Base-by-base conservation (phyloP, 192 early-diverging fungal genomes). In the Chytriomyces sp. region DNA sequence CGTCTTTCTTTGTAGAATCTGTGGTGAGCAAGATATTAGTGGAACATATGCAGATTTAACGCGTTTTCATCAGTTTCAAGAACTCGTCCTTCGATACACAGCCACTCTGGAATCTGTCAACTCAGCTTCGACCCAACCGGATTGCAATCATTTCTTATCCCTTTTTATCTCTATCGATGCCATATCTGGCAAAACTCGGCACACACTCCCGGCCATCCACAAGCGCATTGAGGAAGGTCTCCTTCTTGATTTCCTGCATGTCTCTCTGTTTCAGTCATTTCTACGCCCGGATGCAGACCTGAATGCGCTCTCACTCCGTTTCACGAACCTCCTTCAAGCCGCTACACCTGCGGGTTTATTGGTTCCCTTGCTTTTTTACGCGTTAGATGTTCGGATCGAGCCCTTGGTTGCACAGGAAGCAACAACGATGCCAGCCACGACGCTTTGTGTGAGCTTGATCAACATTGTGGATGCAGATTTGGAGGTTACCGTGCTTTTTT, bases 151-250 rank as follows among this genome's bases (percentile, higher is more conserved):
- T 5, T 64, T 64, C 32, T 64, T 25, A 38, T 17, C 12, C 30
- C 19, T 64, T 44, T 64, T 38, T 38, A n/a, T 44, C 39, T 44
- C 49, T 30, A 38, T 64, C 14, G 40, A 64, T 41, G n/a, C 36
- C 10, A 22, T 64, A 22, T 32, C 39, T 6, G 2, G 6, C 10
- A 64, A 64, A 44, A 17, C 40, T 1, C 55, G 17, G 55, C 37
- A 7, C 12, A 7, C 10, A 0, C 36, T 64, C 49, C 28, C 62
- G 19, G 17, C 14, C 12, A 10, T 44, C 4, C 30, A 33, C 39
- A 41, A 6, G 12, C 31, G 28, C 25, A 41, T 28, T 44, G 12
- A 12, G 26, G 34, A 39, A 32, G 25, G 22, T 5, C 40, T 64
- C 19, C 6, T 12, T 28, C 34, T 26, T n/a, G 62, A 64, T 17